Conservation (phyloP, 495 filamentous ascomycete genomes). For the Talaromyces liani region DNA sequence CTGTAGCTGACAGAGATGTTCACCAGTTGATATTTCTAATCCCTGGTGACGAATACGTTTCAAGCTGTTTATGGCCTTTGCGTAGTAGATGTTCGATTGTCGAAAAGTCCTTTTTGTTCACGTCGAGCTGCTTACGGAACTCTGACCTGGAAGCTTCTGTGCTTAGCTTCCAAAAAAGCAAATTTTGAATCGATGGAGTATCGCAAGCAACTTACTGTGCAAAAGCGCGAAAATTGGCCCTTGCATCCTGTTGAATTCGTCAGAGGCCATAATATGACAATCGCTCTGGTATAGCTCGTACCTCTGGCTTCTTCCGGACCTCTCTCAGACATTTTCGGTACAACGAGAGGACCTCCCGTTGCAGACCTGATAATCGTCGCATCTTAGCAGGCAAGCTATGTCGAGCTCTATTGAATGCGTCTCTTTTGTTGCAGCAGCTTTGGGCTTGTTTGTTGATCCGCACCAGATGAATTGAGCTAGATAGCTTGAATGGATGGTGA, state of each 20-base stretch:
- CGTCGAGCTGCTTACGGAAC: slow-evolving; percentile 59
- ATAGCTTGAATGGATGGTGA: neutral
- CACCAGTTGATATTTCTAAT: slow-evolving; percentile 66
- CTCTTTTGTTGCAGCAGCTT: neutral
- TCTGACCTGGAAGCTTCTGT: slow-evolving; percentile 47
- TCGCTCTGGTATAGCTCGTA: slow-evolving; percentile 27
- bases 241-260: slow-evolving; percentile 31
- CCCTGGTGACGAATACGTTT: slow-evolving; percentile 72
- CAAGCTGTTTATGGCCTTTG: slow-evolving; percentile 77
- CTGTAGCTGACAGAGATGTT: neutral
- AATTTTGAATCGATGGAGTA: neutral
- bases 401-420: neutral
- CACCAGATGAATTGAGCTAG: neutral
- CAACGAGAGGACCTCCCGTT: slow-evolving; percentile 77
- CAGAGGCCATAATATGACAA: neutral
- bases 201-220: slow-evolving; percentile 37
- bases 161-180: neutral
- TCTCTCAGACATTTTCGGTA: slow-evolving; percentile 82
- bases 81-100: slow-evolving; percentile 84
- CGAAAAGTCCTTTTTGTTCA: slow-evolving; percentile 84
- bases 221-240: slow-evolving; percentile 47
- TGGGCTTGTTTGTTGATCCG: neutral
- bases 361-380: slow-evolving; percentile 69
- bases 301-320: slow-evolving; percentile 70
- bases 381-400: neutral